Evolutionary conservation across 1,139 yeast species (phyloP), one percentile per base, ranked within the genome.

Genomic region (Lodderomyces jiufengensis): DNA sequence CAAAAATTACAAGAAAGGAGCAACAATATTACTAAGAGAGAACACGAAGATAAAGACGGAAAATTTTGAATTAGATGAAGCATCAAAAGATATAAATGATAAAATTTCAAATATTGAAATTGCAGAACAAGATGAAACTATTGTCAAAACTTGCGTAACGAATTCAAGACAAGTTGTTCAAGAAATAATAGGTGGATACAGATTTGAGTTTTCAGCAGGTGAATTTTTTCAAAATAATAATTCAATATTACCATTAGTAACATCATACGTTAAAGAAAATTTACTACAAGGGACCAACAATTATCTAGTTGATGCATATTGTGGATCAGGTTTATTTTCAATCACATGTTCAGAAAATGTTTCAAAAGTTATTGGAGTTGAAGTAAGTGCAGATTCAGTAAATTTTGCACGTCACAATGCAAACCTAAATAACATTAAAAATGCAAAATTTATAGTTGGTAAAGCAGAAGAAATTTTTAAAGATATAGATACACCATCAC

Each of bases 221-320:
- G 95, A 90, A 52, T 92, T 92, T 54, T 92, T 92, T 70, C 98
- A 92, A 60, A 92, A 92, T 62, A 92, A 92, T 63, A 92, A 88
- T 57, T 82, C 95, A 14, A 92, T 92, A 25, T 67, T 92, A 44
- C 95, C 96, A 1, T 61, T 70, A 2, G 95, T 92, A 8, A 84
- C 95, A 1, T 66, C 68, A 31, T 88, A 87, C 53, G 98, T 92
- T 13, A 76, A 80, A 43, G 74, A 79, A 13, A 85, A 86, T 51
- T 61, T 87, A 35, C 63, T 63, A 30, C 69, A 79, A 28, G 65
- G 75, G 3, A 76, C 76, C 10, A 70, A 62, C 8, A 64, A 61
- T 44, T 88, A 81, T 56, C 66, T 92, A 37, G 96, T 92, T 20
- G 98, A 92, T 59, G 96, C 98, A 1, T 92, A 92, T 63, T 92